phyloP scores from a whole-genome alignment of 176 grass and related monocot species.

The Otatea glauca region DNA sequence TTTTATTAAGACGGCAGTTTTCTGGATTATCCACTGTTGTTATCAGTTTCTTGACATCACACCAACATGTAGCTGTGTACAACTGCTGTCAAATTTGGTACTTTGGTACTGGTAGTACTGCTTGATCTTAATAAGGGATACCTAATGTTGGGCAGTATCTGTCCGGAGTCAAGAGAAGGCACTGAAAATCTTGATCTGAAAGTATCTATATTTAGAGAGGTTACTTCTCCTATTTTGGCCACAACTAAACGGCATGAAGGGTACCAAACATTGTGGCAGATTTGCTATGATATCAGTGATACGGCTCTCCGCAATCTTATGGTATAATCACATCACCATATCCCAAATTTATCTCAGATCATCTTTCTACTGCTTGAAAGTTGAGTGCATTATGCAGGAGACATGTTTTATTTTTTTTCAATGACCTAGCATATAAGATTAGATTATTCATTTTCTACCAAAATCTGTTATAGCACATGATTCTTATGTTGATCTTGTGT shows the following conservation, averaged over 20 bases:
- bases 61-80: conserved; percentile 27
- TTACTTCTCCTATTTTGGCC: conserved; percentile 78
- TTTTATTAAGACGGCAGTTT: conserved; percentile 34
- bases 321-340: conserved; percentile 60
- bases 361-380: conserved; percentile 25
- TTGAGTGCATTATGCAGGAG: neutral
- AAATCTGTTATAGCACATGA: conserved; percentile 26
- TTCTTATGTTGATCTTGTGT: conserved; percentile 48
- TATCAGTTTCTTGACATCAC: conserved; percentile 26
- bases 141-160: conserved; percentile 40
- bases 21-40: conserved; percentile 14
- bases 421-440: conserved; percentile 17
- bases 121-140: conserved; percentile 22
- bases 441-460: conserved; percentile 21
- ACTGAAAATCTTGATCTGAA: conserved; percentile 65
- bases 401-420: conserved; percentile 18
- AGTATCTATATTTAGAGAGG: conserved; percentile 88
- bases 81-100: conserved; percentile 17
- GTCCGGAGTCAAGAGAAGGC: conserved; percentile 70
- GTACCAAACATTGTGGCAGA: conserved; percentile 93
- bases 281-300: conserved; percentile 97
- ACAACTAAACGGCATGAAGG: conserved; percentile 91
- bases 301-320: conserved; percentile 81
- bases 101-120: neutral
- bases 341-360: conserved; percentile 19